Base-by-base conservation (phyloP, 148 eudicot species). In the Vaccinium darrowii region DNA sequence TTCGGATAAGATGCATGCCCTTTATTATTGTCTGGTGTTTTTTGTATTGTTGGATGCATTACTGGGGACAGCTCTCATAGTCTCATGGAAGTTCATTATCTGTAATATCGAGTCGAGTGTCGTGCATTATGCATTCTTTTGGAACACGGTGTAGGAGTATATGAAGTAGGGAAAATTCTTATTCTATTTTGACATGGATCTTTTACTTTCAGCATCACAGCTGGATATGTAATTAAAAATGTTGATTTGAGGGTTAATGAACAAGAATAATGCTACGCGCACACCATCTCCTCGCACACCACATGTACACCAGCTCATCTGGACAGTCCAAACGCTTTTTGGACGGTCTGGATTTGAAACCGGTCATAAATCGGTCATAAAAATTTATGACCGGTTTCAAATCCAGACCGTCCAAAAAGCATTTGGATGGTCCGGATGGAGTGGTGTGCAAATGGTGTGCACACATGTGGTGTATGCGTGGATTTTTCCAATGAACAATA, bases 161-260 rank as follows among this genome's bases (percentile, higher is more conserved):
- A 62, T 43, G 47, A 43, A 62, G 12, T 21, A 62, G 25, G 67
- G 7, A 2, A 62, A 60, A 21, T 43, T 43, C 47, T 43, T 43
- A 21, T 23, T 62, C 67, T 62, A 1, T 21, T 62, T 62, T 21
- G 25, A 62, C 21, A 2, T 18, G 47, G 49, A 36, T 36, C 21
- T 73, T 36, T 39, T 73, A 36, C 76, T 73, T 73, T 73, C 76
- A 73, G 76, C 76, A 73, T 39, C 76, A 14, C 49, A 15, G 36
- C 19, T 15, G 49, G 33, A 21, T 14, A 73, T 16, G 43, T 13
- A 73, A 33, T 73, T 36, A 73, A 27, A 69, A 16, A 36, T 73
- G 7, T 7, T 30, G 47, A 73, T 30, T 73, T 30, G 49, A 73
- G 76, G 74, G 74, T 69, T 69, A 36, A 16, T 36, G 11, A 12